A percentile compares a stretch with the other conserved stretches of the same genome.
Evolutionary conservation across 345 rosid genomes (phyloP).

Genomic region (Brassica rapa): DNA sequence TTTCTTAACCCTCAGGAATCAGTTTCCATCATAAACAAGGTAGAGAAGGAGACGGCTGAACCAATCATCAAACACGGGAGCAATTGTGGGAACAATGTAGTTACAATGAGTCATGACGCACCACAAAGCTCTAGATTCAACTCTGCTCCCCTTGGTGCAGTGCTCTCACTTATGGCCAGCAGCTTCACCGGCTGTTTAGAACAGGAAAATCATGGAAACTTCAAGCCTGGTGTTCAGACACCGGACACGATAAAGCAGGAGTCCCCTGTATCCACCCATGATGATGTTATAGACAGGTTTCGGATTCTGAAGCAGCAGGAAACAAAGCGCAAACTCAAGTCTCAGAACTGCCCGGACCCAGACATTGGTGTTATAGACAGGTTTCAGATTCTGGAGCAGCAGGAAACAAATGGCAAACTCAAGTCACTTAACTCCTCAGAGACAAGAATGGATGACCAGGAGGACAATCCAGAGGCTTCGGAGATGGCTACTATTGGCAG

Average conservation of each 20-base stretch:
- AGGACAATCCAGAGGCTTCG: constrained; percentile 30
- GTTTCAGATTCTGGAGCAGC: constrained; percentile 47
- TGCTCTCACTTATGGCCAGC: constrained; percentile 21
- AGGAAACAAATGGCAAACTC: constrained; percentile 17
- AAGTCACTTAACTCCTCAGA: constrained; percentile 20
- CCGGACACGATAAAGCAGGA: constrained; percentile 3
- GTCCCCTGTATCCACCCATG: constrained; percentile 22
- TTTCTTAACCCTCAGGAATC: constrained; percentile 9
- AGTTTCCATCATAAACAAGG: constrained; percentile 22
- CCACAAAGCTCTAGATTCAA: constrained; percentile 29
- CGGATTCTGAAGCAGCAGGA: constrained; percentile 43
- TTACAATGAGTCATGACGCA: constrained; percentile 22
- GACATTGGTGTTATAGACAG: constrained; percentile 54
- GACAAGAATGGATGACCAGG: constrained; percentile 6
- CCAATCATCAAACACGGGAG: constrained; percentile 15
- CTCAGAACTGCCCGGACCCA: constrained; percentile 23
- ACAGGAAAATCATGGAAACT: constrained; percentile 28
- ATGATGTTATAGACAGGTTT: constrained; percentile 59
- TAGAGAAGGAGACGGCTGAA: constrained; percentile 16
- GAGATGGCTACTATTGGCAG: constrained; percentile 31
- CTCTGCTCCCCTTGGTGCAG: constrained; percentile 23
- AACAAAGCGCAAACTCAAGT: constrained; percentile 19
- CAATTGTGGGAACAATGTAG: constrained; percentile 13
- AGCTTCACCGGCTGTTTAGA: constrained; percentile 27
- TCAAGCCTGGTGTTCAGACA: constrained; percentile 24